phyloP scores from a whole-genome alignment of 345 rosid species.

The Corchorus capsularis region DNA sequence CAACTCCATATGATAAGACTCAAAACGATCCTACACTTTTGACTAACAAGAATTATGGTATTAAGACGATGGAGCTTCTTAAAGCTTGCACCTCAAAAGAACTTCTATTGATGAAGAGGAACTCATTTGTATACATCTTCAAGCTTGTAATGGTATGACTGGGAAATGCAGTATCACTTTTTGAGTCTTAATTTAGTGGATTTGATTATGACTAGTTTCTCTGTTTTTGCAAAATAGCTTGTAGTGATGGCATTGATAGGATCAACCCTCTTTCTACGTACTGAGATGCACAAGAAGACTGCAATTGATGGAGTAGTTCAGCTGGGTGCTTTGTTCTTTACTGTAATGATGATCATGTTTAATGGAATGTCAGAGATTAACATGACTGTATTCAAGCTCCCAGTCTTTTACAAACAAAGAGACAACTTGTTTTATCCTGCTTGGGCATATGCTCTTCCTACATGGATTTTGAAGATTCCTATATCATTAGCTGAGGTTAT shows the following conservation, averaged over 20 bases:
- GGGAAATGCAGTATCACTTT: background rate
- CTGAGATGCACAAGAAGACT: constrained; percentile 52
- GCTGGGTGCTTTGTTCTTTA: constrained; percentile 65
- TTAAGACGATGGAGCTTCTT: constrained; percentile 53
- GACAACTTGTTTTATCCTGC: constrained; percentile 74
- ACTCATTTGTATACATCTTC: constrained; percentile 70
- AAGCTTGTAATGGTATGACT: constrained; percentile 54
- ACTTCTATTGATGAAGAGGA: constrained; percentile 72
- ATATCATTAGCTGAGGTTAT: constrained; percentile 64
- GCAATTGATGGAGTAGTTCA: constrained; percentile 51
- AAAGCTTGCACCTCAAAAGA: constrained; percentile 65
- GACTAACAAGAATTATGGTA: constrained; percentile 55
- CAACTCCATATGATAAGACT: constrained; percentile 51
- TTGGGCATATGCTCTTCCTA: constrained; percentile 75
- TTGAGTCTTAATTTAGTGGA: constrained; percentile 2
- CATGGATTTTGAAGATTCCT: constrained; percentile 82
- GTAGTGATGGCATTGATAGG: constrained; percentile 35
- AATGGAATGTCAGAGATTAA: constrained; percentile 70
- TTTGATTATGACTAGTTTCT: constrained; percentile 18
- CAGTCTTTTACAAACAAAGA: constrained; percentile 85
- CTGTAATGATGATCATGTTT: constrained; percentile 54
- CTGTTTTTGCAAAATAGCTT: constrained; percentile 35
- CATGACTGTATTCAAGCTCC: constrained; percentile 71
- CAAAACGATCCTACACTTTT: constrained; percentile 70
- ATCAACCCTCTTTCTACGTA: constrained; percentile 58